Evolutionary conservation across 1,284 basidiomycete species (phyloP), one percentile per base, ranked within the genome.

Genomic region (Leccinum proximum): DNA sequence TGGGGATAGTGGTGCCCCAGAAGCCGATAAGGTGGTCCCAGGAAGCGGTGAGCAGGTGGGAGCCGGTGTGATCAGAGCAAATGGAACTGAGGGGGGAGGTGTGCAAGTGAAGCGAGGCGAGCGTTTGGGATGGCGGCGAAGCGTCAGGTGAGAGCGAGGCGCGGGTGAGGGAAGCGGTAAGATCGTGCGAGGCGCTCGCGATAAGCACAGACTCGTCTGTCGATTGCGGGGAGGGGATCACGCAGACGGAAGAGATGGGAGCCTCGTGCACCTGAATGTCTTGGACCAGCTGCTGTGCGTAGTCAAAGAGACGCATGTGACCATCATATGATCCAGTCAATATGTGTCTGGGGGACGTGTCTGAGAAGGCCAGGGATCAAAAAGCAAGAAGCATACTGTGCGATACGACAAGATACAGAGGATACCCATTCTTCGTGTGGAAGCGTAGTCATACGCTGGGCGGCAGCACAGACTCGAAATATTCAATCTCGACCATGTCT

Each of bases 401-500:
- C 78, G 59, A 89, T 72, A 66, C 81, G 79, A 66, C 91, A 88
- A 54, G 89, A 91, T 37, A 98, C 84, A 13, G 89, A 88, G 1
- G 93, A 93, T 1, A 97, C 90, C 97, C 96, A 99, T 70, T 98
- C 96, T 68, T 98, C 93, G 69, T 96, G 93, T 22, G 92, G 90
- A 63, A 95, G 83, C 40, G 89, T 84, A 0, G 89, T 85, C 74
- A 94, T 84, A 66, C 89, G 88, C 71, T 93, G 86, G 0, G 97
- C 96, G 0, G 97, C 75, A 98, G 81, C 1, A 97, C 87, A 35
- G 90, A 93, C 76, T 96, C 89, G 64, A 99, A 89, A 79, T 98
- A 98, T 78, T 98, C 96, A 62, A 99, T 86, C 72, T 96, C 91
- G 45, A 98, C 83, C 3, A 93, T 95, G 73, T 94, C 91, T 82